Base-by-base conservation (phyloP, 1,284 basidiomycete species). In the Tilletia indica region DNA sequence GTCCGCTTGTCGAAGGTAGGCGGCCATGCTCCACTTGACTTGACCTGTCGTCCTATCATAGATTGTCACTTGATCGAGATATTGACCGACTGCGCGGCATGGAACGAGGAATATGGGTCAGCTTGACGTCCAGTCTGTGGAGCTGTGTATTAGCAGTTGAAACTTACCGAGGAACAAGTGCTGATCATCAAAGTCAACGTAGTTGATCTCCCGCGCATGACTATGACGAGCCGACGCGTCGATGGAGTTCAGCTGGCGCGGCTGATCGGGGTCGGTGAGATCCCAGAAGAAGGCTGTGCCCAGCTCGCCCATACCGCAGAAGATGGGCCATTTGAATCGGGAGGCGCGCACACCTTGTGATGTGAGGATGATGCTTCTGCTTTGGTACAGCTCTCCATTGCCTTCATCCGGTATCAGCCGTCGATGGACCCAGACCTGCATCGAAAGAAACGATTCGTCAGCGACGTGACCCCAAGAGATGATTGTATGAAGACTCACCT, bases 121-220 rank as follows among this genome's bases (percentile, higher is more conserved):
- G 42, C 42, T 31, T 31, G 25, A 31, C 25, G 25, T 31, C 25
- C 25, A 31, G 25, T 31, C 25, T 31, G 25, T 31, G 25, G 25
- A 31, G 25, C 25, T 31, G 25, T 31, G 25, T 31, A 31, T 31
- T 31, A 31, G 25, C 25, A 31, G 51, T 38, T n/a, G 3, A 58
- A 14, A 58, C 61, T 6, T 42, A 64, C 61, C 61, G 34, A 64
- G 9, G 61, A 64, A 64, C 9, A 64, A 39, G 21, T 64, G 61
- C 14, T 64, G 36, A 39, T 64, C 61, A 36, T 64, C 61, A 39
- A 64, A 64, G 61, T 64, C 61, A 34, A 64, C n/a, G 36, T 64
- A 64, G 6, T 19, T 38, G n/a, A 64, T 39, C 9, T 64, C 61
- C 34, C 34, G 31, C 51, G n/a, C n/a, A 21, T 38, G 12, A 14